Evolutionary conservation across 2,329 filamentous ascomycete species (phyloP), one percentile per base, ranked within the genome.

Genomic region (Colletotrichum sp.): DNA sequence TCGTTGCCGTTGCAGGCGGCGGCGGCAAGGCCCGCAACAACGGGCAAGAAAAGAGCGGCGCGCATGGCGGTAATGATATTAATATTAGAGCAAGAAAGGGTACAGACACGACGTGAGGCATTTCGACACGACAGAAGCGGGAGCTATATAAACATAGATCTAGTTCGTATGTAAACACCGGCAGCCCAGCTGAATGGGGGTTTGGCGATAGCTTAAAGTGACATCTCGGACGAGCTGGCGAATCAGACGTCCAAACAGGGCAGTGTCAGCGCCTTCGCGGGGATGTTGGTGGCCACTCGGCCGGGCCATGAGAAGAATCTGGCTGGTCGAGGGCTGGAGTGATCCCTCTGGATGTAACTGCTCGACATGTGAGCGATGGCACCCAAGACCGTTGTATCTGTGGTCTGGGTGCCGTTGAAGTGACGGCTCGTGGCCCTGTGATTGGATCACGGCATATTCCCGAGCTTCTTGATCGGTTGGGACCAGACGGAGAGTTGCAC

Each of bases 1-100:
- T 88, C 79, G 69, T 88, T 85, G 76, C 91, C 91, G 80, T 94
- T 94, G 85, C 92, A 94, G 77, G 81, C 81, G 25, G 81, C 81
- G 28, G 79, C 79, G 32, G 68, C 75, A 16, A 64, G 43, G 16
- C 69, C 70, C 9, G 76, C 71, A 62, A 82, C 77, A 30, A 78
- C 48, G 25, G 79, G 65, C 15, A 75, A 66, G n/a, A 79, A 36
- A 39, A 32, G 27, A 64, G 65, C 68, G 65, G 32, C 52, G 39
- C 64, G 73, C 75, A 76, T 71, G 22, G 52, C 70, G 60, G 15
- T 36, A 22, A 28, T 4, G 52, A 16, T 28, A 28, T 18, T 12
- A 8, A 30, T 16, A 22, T 34, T 30, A 43, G 13, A 36, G 18
- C 8, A 30, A 13, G 22, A 28, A 61, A 30, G 28, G 12, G 15